Evolutionary conservation across 1,284 basidiomycete genomes (phyloP), one percentile per base, ranked within the genome.

Genomic region (Coriolopsis trogii): DNA sequence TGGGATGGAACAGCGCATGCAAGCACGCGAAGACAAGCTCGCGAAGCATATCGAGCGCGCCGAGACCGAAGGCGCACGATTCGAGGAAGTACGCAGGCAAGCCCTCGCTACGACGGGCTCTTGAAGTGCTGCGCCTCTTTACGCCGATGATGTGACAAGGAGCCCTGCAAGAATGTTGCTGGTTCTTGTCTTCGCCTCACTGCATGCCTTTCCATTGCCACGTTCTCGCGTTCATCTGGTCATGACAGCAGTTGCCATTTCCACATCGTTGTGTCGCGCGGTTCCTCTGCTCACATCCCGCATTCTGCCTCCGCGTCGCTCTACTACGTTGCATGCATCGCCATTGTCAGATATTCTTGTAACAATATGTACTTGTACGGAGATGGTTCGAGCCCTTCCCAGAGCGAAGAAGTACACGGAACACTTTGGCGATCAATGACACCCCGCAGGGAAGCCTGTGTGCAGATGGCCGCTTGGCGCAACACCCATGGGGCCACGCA

Each of bases 1-100:
- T 13, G 88, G 89, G 0, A 89, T 91, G 84, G 87, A 89, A 56
- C 82, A 89, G 60, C 78, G 87, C 41, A 72, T 90, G 56, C 79
- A 87, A 55, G 69, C 68, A 23, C 76, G 87, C 33, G 85, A 90
- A 59, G 80, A 82, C 33, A 82, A 81, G 62, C 69, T 91, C 24
- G 60, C 68, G 10, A 82, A 85, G 67, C 79, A 73, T 21, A 70
- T 89, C 10, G 76, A 82, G 62, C 75, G 74, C 23, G 87, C 87
- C 2, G 84, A 89, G 62, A 68, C 65, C 10, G 84, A 88, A 61
- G 73, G 77, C 13, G 67, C 69, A 39, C 76, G 72, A 58, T 84
- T 79, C 58, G 80, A 85, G 55, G 69, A 74, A 45, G 51, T 76
- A 41, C 67, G 71, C 51, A 73, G 72, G 60, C 73, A 74, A 53